Percentiles rank a stretch among this genome's conserved stretches.
Conservation (phyloP, 495 filamentous ascomycete genomes). For the Tetracladium setigerum region DNA sequence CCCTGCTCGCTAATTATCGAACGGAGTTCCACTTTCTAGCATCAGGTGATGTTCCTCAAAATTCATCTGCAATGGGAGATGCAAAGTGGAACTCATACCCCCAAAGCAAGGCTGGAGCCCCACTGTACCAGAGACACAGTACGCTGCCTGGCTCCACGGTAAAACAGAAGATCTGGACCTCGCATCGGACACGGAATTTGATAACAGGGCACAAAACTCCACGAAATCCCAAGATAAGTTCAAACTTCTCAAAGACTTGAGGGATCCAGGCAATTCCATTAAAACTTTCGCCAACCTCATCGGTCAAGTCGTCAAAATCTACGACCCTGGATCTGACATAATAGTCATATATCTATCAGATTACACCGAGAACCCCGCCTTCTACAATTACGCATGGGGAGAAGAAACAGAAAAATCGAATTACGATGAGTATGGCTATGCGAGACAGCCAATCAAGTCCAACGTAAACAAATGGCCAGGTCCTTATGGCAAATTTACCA, state of each 20-base stretch:
- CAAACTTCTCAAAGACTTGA: constrained; percentile 56
- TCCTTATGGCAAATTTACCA: constrained; percentile 64
- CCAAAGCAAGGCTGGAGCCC: neutral
- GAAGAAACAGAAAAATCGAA: constrained; percentile 32
- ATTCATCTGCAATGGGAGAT: constrained; percentile 9
- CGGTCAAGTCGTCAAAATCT: constrained; percentile 67
- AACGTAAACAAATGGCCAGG: constrained; percentile 56
- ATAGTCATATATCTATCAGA: constrained; percentile 74
- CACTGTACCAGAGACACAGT: constrained; percentile 15
- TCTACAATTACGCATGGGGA: constrained; percentile 49
- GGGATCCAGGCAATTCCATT: constrained; percentile 15
- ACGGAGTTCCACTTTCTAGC: constrained; percentile 32
- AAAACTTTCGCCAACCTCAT: constrained; percentile 59
- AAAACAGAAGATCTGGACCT: constrained; percentile 31
- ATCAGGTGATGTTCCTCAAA: constrained; percentile 30
- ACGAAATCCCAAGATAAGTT: constrained; percentile 47
- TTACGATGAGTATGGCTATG: constrained; percentile 43
- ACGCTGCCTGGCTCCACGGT: constrained; percentile 34
- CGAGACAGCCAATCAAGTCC: constrained; percentile 18
- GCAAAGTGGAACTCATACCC: constrained; percentile 8
- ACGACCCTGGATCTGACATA: constrained; percentile 36
- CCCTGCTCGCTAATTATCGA: constrained; percentile 29
- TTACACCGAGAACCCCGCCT: constrained; percentile 62
- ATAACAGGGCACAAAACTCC: constrained; percentile 28
- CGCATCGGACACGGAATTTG: constrained; percentile 39